A percentile compares a stretch with the other conserved stretches of the same genome.
Evolutionary conservation across 768 basidiomycete species (phyloP).

Genomic region (Mrakia gelida): DNA sequence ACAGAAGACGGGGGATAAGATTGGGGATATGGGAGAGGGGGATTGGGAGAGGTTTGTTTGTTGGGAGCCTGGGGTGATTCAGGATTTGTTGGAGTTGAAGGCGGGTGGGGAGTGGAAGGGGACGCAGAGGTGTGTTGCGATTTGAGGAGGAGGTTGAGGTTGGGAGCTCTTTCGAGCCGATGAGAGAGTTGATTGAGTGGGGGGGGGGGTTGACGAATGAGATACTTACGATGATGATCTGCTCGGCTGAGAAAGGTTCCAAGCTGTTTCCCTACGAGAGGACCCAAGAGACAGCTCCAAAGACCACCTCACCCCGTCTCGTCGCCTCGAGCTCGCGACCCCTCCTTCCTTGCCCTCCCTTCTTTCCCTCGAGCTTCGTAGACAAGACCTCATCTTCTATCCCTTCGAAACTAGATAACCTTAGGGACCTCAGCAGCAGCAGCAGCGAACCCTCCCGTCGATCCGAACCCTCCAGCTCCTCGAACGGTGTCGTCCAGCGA

Average conservation of each 20-base stretch:
- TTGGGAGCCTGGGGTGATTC: conserved; percentile 16
- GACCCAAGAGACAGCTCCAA: no score
- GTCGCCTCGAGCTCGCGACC: no score
- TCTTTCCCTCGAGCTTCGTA: neutral
- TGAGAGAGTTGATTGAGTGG: no score
- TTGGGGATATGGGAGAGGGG: conserved; percentile 2
- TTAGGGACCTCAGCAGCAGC: neutral
- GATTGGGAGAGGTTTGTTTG: conserved; percentile 19
- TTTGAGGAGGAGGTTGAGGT: neutral
- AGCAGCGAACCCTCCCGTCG: conserved; percentile 76
- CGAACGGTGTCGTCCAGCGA: conserved; percentile 78
- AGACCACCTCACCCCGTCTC: no score
- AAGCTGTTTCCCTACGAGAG: no score
- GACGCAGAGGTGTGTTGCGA: neutral
- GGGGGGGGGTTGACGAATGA: neutral
- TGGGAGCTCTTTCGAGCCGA: neutral
- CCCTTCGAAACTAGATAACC: neutral
- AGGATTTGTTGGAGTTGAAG: neutral
- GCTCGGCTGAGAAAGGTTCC: no score
- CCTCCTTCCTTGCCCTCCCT: no score
- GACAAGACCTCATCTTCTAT: neutral
- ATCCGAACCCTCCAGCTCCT: conserved; percentile 85
- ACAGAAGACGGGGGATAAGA: neutral
- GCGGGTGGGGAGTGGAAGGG: conserved; percentile 14
- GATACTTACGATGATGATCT: neutral